Evolutionary conservation across 2,329 filamentous ascomycete species (phyloP).

Genomic region (Penicillium sp.): DNA sequence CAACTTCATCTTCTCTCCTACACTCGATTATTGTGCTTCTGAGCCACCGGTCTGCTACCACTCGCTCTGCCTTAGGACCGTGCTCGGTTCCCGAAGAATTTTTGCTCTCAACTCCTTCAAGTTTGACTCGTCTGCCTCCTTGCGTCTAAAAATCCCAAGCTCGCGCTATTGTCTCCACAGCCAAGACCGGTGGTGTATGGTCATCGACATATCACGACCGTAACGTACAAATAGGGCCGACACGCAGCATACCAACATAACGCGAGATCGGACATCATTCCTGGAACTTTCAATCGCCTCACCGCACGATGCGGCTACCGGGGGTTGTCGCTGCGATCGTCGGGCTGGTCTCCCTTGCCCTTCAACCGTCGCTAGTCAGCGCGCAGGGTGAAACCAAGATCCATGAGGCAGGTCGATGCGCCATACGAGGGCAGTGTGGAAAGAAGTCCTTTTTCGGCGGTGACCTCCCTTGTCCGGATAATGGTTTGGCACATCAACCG

Average conservation of each 20-base stretch:
- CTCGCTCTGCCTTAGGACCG: neutral
- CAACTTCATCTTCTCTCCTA: neutral
- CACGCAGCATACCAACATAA: neutral
- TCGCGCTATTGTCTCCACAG: neutral
- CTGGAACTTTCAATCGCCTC: neutral
- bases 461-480: constrained; percentile 89
- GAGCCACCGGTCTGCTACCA: neutral
- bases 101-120: neutral
- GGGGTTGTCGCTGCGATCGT: constrained; percentile 26
- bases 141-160: neutral
- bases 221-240: neutral
- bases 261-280: neutral
- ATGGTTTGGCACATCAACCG: constrained; percentile 75
- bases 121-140: neutral
- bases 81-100: neutral
- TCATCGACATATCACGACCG: neutral
- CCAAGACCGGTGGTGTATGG: neutral
- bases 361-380: constrained; percentile 24
- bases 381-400: constrained; percentile 48
- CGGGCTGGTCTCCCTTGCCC: constrained; percentile 28
- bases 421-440: constrained; percentile 87
- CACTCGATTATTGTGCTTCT: neutral
- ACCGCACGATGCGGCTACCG: constrained; percentile 32
- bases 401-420: constrained; percentile 85
- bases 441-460: constrained; percentile 88